Evolutionary conservation across 768 basidiomycete genomes (phyloP).

Genomic region (Favolaschia claudopus): DNA sequence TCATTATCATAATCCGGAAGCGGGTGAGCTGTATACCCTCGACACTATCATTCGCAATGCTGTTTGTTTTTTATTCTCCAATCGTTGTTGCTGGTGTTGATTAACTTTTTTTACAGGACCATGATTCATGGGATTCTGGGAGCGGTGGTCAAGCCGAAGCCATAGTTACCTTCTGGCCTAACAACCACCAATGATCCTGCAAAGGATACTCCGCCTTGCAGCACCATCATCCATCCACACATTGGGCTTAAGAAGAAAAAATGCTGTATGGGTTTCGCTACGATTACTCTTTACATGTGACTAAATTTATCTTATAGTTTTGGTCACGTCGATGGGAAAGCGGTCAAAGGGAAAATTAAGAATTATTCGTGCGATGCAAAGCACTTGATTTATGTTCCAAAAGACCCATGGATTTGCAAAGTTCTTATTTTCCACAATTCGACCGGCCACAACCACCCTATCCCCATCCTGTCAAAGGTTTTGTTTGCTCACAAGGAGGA

Average conservation of each 20-base stretch:
- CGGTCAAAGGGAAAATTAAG: background rate
- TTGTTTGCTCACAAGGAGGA: background rate
- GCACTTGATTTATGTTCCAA: conserved; percentile 2
- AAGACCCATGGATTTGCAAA: background rate
- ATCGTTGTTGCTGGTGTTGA: background rate
- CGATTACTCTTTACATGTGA: background rate
- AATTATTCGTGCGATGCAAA: background rate
- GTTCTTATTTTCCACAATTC: conserved; percentile 1
- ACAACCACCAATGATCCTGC: background rate
- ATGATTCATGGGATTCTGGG: conserved; percentile 3
- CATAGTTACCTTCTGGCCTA: conserved; percentile 6
- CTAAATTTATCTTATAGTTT: background rate
- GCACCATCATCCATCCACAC: conserved; percentile 11
- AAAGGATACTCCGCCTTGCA: conserved; percentile 9
- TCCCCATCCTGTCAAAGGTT: background rate
- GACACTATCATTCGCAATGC: background rate
- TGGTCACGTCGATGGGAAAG: background rate
- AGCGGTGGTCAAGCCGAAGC: background rate
- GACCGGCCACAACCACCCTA: conserved; percentile 4
- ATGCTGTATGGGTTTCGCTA: background rate
- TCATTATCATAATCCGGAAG: background rate
- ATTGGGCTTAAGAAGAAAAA: background rate
- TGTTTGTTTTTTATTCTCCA: background rate
- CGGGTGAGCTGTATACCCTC: background rate
- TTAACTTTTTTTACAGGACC: background rate